Evolutionary conservation across 495 filamentous ascomycete species (phyloP), one percentile per base, ranked within the genome.

Genomic region (Cladorrhinum samala): DNA sequence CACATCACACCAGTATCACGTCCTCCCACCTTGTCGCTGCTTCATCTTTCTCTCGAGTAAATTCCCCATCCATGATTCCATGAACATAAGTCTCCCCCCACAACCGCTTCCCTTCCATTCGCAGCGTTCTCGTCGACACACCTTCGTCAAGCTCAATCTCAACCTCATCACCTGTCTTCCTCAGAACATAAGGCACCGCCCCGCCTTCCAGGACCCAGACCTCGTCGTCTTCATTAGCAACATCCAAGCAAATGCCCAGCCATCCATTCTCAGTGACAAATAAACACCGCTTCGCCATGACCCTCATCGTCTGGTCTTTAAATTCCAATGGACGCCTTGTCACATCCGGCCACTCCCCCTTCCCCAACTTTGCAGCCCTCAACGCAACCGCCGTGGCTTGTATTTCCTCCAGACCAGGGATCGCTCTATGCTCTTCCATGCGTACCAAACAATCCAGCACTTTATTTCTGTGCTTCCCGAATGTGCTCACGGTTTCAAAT

Each of bases 141-240:
- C 2, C n/a, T 17, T 6, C 39, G 6, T 41, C 39, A 9, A 41
- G 17, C 14, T 41, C 14, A 2, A 41, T 18, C 14, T 41, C 39
- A 3, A 41, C 39, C 14, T 41, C 42, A 23, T 19, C 19, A 5
- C n/a, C n/a, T 1, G 9, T 5, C 16, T 30, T 39, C 38, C 19
- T 24, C 24, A 55, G 21, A 5, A 55, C 52, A 16, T 55, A 55
- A 3, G 52, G 52, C n/a, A 55, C 52, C 11, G 52, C 24, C 1
- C 52, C 52, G 0, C 46, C 46, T 27, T 55, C 52, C 19, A 55
- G n/a, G 40, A 55, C 16, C 52, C 52, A 55, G 21, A 55, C 46
- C 25, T 55, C 52, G 16, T 55, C 52, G 24, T 46, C 52, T 6
- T 43, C 46, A 38, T 45, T 7, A 16, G 45, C 33, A 7, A 46